Evolutionary conservation across 139 green algal genomes (phyloP), one percentile per base, ranked within the genome.

Genomic region (Chlorella sp.): DNA sequence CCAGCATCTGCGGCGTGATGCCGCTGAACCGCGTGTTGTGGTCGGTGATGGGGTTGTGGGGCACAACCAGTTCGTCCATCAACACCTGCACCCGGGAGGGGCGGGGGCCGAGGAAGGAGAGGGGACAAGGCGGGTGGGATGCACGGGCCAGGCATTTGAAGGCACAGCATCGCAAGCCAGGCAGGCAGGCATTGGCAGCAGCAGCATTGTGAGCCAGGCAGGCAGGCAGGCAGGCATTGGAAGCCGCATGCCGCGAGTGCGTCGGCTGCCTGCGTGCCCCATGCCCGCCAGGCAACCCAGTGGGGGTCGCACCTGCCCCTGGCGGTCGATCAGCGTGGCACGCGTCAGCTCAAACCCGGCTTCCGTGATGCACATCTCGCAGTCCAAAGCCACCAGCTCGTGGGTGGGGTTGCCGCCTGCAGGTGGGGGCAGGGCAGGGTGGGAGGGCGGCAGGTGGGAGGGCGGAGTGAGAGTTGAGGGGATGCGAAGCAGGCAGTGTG

Each of bases 21-120:
- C 97, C 91, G 42, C 42, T 75, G 92, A 94, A 98, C 26, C 91
- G 92, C 1, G 97, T 99, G 94, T 97, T 96, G 92, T 99, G 98
- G 91, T 99, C 94, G 1, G 90, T 94, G 86, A 99, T 98, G 48
- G 94, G 90, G 37, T 95, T 95, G n/a, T 92, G 34, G 21, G 97
- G 97, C 91, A 96, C 57, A 66, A 98, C 95, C 85, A 99, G 93
- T 90, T 96, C 92, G 68, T 99, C 97, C 57, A 97, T 83, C 81
- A 99, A 80, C 76, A 97, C 91, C 90, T 94, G 88, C 85, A 75
- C 64, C n/a, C n/a, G 16, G 53, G 9, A 76, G 37, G n/a, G 30
- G n/a, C 2, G 15, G 57, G n/a, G 12, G 14, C 37, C 0, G 37
- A 1, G 28, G 48, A 40, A 39, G 48, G 28, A 40, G 7, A 71